A percentile compares a stretch with the other conserved stretches of the same genome.
phyloP scores from a whole-genome alignment of 176 grass and related monocot species.

The Ensete glaucum region DNA sequence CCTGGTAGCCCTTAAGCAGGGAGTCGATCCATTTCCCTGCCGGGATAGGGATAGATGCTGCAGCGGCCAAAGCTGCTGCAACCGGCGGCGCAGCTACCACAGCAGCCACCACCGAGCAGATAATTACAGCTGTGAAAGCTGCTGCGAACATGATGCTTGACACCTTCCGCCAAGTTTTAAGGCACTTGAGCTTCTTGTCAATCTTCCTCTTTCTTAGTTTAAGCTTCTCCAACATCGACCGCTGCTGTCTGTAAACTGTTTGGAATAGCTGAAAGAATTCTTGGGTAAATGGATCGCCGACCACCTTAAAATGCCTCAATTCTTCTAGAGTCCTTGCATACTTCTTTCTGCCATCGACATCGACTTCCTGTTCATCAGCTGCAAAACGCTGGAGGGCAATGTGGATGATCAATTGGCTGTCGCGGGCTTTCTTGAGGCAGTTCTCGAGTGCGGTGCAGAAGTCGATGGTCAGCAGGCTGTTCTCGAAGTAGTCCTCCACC shows the following conservation, averaged over 20 bases:
- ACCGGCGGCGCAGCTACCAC: constrained; percentile 31
- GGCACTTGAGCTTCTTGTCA: constrained; percentile 64
- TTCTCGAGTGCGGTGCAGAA: constrained; percentile 94
- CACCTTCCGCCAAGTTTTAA: constrained; percentile 73
- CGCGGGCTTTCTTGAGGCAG: constrained; percentile 86
- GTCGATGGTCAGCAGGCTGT: constrained; percentile 87
- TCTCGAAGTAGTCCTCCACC: constrained; percentile 93
- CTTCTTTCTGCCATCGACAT: constrained; percentile 21
- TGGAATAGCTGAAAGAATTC: constrained; percentile 78
- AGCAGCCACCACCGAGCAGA: constrained; percentile 31
- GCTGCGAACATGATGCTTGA: constrained; percentile 76
- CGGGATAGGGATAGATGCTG: constrained; percentile 19
- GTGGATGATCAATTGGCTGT: constrained; percentile 81
- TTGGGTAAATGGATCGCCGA: constrained; percentile 73
- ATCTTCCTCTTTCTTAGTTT: constrained; percentile 58
- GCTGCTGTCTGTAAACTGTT: constrained; percentile 67
- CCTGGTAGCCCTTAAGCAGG: constrained; percentile 26
- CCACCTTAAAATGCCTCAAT: constrained; percentile 64
- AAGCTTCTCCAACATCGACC: constrained; percentile 70
- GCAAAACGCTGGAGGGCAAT: constrained; percentile 82
- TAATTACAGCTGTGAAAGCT: constrained; percentile 34
- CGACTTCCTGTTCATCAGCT: constrained; percentile 20
- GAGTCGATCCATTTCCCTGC: constrained; percentile 38
- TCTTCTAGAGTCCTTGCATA: constrained; percentile 70
- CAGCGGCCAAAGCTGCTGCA: constrained; percentile 63